Base-by-base conservation (phyloP, 192 early-diverging fungal species). In the Coemansia biformis region DNA sequence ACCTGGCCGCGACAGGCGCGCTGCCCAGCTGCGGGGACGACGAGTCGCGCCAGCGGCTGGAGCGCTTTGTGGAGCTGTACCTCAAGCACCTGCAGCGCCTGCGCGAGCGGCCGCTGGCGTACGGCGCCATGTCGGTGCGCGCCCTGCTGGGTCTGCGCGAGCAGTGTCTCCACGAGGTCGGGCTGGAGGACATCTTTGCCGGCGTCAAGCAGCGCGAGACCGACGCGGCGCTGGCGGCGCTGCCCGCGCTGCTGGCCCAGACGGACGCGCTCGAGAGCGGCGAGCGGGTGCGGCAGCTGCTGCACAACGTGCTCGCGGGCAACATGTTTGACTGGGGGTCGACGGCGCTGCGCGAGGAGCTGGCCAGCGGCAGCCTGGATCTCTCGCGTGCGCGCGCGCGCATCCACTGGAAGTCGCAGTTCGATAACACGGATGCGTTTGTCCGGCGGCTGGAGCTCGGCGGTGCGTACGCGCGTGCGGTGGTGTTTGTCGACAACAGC, bases 301-400 rank as follows among this genome's bases (percentile, higher is more conserved):
- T 87, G 40, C 73, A 78, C 22, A 87, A 91, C 53, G 76, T 86
- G 18, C 55, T 90, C 42, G 84, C 86, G 8, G 85, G 87, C 17
- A 91, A 91, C 60, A 90, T 90, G 87, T 90, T 83, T 41, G 87
- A 91, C 66, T 91, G 88, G 87, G 80, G 88, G 3, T 78, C 84
- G 1, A 63, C 74, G 21, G 59, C 66, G 23, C 68, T 91, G 30
- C 75, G 79, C 13, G 74, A 79, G 30, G 57, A 78, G 73, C 51
- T 90, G 22, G 63, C 59, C 13, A 57, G 42, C 5, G 85, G 83
- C 14, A 60, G 67, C 16, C 64, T 90, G 28, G 75, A 80, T 39
- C 82, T 90, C 48, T 59, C 54, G 13, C 46, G 50, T 3, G 88
- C 81, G 1, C 50, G 53, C 6, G 54, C 52, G 8, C 77, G 72